phyloP scores from a whole-genome alignment of 805 yeast species.

The Hanseniaspora guilliermondii region DNA sequence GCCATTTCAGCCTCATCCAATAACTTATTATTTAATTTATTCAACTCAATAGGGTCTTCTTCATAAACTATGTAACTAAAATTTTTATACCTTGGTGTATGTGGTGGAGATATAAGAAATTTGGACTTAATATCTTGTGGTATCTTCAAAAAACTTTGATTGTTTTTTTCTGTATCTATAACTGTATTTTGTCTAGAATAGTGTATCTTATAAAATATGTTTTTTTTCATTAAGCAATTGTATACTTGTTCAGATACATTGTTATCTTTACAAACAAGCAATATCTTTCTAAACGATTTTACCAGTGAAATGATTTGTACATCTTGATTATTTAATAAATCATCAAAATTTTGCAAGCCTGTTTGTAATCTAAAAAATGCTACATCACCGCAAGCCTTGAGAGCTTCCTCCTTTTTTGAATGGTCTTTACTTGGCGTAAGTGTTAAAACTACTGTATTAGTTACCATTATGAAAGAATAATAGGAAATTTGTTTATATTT shows the following conservation, averaged over 20 bases:
- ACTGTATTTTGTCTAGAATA: background rate
- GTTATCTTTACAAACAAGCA: background rate
- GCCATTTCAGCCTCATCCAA: background rate
- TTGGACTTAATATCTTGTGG: slow-evolving; percentile 3
- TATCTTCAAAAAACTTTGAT: background rate
- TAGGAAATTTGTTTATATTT: background rate
- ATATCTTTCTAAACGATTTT: slow-evolving; percentile 4
- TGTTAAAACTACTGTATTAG: slow-evolving; percentile 6
- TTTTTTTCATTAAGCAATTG: background rate
- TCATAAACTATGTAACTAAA: slow-evolving; percentile 3
- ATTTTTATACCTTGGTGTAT: slow-evolving; percentile 1
- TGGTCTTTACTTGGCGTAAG: background rate
- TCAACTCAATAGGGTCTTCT: background rate
- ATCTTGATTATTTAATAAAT: background rate
- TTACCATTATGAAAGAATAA: background rate
- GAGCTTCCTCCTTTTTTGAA: background rate
- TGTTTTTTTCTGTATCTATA: background rate
- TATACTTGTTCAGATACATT: background rate
- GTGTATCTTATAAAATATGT: background rate
- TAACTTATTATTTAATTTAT: background rate
- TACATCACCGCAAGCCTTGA: background rate
- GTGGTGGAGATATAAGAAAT: slow-evolving; percentile 9
- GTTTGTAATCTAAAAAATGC: slow-evolving; percentile 1
- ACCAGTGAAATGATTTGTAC: background rate
- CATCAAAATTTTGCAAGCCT: background rate